phyloP scores from a whole-genome alignment of 1,284 basidiomycete species.

The Cutaneotrichosporon dermatis region DNA sequence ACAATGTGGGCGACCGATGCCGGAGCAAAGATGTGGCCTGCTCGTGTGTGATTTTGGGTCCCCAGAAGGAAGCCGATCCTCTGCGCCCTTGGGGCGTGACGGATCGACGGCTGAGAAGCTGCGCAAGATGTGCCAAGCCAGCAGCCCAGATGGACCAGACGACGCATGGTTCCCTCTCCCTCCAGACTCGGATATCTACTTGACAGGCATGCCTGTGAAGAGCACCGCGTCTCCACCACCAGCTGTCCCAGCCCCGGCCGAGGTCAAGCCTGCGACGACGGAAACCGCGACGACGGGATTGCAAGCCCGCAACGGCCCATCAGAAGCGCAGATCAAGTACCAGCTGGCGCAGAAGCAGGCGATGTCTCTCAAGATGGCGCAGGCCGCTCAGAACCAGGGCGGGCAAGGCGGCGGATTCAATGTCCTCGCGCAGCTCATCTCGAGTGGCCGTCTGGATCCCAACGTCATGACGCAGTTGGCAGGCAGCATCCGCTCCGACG shows the following conservation, averaged over 20 bases:
- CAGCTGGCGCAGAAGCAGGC: conserved; percentile 22
- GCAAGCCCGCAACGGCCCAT: neutral
- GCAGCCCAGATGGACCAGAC: conserved; percentile 9
- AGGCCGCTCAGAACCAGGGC: conserved; percentile 12
- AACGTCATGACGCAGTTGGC: conserved; percentile 18
- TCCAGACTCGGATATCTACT: conserved; percentile 13
- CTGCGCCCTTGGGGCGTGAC: conserved; percentile 9
- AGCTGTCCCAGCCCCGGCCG: neutral
- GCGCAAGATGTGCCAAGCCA: conserved; percentile 21
- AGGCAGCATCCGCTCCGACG: conserved; percentile 12
- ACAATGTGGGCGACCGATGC: conserved; percentile 19
- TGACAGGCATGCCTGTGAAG: conserved; percentile 16
- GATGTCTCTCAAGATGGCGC: conserved; percentile 20
- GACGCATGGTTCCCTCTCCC: conserved; percentile 14
- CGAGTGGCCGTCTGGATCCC: conserved; percentile 16
- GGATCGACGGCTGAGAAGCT: conserved; percentile 18
- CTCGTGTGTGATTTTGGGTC: conserved; percentile 19
- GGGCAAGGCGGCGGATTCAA: conserved; percentile 6
- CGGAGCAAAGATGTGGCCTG: conserved; percentile 17
- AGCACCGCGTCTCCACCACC: neutral
- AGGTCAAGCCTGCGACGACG: neutral
- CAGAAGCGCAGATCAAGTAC: conserved; percentile 23
- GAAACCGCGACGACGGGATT: neutral
- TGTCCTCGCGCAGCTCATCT: conserved; percentile 10
- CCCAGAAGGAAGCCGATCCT: conserved; percentile 2